These are phyloP conservation scores for Dryas octopetala DNA, from an alignment of 306 rosid genomes.

Conservation along the genomic window DNA sequence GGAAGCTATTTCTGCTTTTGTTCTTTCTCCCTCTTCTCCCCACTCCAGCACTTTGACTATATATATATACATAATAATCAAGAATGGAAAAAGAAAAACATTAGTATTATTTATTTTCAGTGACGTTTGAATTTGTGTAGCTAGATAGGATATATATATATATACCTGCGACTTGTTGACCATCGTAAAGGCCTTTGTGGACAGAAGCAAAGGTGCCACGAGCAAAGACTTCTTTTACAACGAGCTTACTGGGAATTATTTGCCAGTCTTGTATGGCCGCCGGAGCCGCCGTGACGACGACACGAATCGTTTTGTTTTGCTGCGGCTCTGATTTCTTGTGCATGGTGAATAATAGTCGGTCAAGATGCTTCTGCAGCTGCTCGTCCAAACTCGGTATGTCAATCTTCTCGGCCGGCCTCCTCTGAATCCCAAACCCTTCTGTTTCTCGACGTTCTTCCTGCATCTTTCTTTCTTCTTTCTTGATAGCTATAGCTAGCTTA, in stretches of 20 bases:
- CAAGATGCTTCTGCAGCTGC: not conserved
- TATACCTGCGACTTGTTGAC: not conserved
- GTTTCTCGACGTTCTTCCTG: too few species aligned
- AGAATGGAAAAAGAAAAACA: not conserved
- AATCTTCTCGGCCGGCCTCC: not conserved
- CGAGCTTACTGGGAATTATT: not conserved
- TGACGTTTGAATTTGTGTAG: too few species aligned
- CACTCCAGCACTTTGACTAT: constrained; percentile 4
- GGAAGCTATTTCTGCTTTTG: not conserved
- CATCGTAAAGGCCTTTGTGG: constrained; percentile 3
- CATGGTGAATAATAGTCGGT: not conserved
- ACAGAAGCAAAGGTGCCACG: not conserved
- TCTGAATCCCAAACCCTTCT: too few species aligned
- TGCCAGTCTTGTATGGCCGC: not conserved
- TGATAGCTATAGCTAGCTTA: too few species aligned
- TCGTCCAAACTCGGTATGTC: constrained; percentile 10
- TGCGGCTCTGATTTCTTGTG: not conserved
- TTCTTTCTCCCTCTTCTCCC: not conserved
- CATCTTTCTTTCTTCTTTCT: too few species aligned
- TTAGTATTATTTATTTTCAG: not conserved
- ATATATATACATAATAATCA: not conserved
- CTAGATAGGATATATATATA: not conserved
- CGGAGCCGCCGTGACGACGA: not conserved
- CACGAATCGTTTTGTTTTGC: too few species aligned
- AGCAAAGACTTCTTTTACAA: not conserved